These are phyloP conservation scores for Ogataea nakhonphanomensis DNA, from an alignment of 805 yeast genomes.

Conservation along the genomic window DNA sequence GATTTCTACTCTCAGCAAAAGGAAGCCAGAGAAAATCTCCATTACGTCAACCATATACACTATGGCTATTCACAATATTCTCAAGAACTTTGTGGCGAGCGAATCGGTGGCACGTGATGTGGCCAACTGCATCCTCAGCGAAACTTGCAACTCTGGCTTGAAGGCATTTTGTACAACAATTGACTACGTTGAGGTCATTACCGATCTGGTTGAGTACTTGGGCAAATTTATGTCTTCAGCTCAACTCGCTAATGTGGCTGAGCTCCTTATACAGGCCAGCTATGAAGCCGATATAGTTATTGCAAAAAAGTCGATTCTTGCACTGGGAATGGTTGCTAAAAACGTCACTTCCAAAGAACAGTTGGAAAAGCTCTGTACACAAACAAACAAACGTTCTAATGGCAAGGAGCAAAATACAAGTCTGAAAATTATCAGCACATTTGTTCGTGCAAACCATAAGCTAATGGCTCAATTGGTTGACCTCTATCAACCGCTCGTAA, in stretches of 20 bases:
- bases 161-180: conserved; percentile 31
- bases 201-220: conserved; percentile 50
- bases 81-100: conserved; percentile 31
- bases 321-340: conserved; percentile 35
- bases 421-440: conserved; percentile 16
- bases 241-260: conserved; percentile 25
- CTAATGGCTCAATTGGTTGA: conserved; percentile 18
- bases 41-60: conserved; percentile 49
- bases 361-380: conserved; percentile 19
- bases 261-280: conserved; percentile 33
- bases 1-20: conserved; percentile 28
- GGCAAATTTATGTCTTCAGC: conserved; percentile 27
- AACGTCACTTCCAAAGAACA: conserved; percentile 21
- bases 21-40: conserved; percentile 27
- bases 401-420: conserved; percentile 16
- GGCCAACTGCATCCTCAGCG: conserved; percentile 38
- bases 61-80: conserved; percentile 47
- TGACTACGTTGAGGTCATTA: conserved; percentile 59
- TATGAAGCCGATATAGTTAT: conserved; percentile 43
- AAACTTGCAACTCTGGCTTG: conserved; percentile 24
- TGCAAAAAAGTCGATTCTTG: conserved; percentile 42
- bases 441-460: conserved; percentile 29
- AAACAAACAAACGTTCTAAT: neutral
- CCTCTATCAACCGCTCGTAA: conserved; percentile 13
- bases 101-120: conserved; percentile 25